Percentiles rank a stretch among this genome's conserved stretches.
Conservation (phyloP, 1,284 basidiomycete species). For the Puccinia triticina region DNA sequence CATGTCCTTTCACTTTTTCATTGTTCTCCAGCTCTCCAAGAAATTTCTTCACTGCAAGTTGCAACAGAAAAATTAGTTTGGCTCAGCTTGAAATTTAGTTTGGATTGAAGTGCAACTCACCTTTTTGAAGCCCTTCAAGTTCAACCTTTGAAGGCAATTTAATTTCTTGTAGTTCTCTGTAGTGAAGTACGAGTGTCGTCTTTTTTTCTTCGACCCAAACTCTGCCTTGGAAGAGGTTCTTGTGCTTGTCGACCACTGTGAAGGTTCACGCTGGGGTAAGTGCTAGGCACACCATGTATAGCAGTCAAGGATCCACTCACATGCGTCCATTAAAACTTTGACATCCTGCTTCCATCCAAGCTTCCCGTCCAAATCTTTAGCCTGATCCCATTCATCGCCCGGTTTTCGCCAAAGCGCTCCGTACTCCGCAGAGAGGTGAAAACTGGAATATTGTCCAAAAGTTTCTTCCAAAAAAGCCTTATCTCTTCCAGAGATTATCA, state of each 20-base stretch:
- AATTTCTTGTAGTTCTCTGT: background rate
- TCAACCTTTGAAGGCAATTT: background rate
- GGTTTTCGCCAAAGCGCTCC: slow-evolving; percentile 57
- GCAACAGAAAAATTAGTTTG: no score
- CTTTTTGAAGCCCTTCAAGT: background rate
- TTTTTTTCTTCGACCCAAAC: slow-evolving; percentile 10
- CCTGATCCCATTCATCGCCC: background rate
- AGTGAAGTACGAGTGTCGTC: slow-evolving; percentile 22
- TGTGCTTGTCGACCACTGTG: background rate
- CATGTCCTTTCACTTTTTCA: no score
- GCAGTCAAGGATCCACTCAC: background rate
- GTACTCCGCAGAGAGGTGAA: slow-evolving; percentile 60
- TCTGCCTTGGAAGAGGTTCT: background rate
- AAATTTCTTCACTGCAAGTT: background rate
- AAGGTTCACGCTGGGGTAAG: background rate
- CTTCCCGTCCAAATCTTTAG: background rate
- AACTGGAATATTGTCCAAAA: slow-evolving; percentile 56
- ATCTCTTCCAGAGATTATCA: slow-evolving; percentile 60
- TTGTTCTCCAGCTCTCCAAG: background rate
- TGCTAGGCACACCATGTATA: background rate
- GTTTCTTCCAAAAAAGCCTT: slow-evolving; percentile 58
- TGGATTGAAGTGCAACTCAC: background rate
- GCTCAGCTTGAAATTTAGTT: background rate
- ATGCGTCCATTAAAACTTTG: background rate
- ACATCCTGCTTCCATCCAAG: background rate